Percentiles rank a stretch among this genome's conserved stretches.
phyloP scores from a whole-genome alignment of 2,329 filamentous ascomycete species.

The Fusarium solani-melongenae region DNA sequence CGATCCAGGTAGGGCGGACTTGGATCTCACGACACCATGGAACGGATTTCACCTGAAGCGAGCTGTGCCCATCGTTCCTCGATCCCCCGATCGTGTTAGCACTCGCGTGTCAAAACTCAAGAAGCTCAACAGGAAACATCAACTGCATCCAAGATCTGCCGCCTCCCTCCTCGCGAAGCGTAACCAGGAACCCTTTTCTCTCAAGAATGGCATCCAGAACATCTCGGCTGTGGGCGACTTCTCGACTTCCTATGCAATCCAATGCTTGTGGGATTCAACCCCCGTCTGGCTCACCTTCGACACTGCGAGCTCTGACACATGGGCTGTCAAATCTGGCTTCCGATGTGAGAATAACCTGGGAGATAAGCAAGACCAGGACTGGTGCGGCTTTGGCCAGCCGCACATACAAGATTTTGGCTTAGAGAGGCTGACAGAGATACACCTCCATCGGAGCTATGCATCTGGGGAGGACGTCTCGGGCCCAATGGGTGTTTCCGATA shows the following conservation, averaged over 20 bases:
- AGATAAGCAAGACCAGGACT: conserved; percentile 41
- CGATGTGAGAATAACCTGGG: conserved; percentile 54
- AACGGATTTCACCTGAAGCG: conserved; percentile 53
- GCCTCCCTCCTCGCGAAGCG: conserved; percentile 45
- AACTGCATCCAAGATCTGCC: conserved; percentile 39
- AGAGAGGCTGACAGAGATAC: conserved; percentile 53
- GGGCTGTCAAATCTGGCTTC: conserved; percentile 56
- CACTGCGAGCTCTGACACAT: conserved; percentile 64
- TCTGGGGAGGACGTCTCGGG: conserved; percentile 62
- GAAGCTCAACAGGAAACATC: conserved; percentile 39
- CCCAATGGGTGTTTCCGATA: conserved; percentile 58
- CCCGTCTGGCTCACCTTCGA: conserved; percentile 59
- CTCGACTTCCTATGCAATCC: conserved; percentile 56
- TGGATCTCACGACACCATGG: conserved; percentile 50
- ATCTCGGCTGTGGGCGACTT: conserved; percentile 51
- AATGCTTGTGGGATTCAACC: conserved; percentile 53
- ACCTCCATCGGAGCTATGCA: conserved; percentile 59
- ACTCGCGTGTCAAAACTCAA: conserved; percentile 49
- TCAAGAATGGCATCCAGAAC: conserved; percentile 47
- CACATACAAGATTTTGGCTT: conserved; percentile 54
- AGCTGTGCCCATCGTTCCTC: conserved; percentile 42
- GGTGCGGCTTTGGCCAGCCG: conserved; percentile 56
- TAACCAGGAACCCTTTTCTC: conserved; percentile 22
- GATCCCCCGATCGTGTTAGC: conserved; percentile 44
- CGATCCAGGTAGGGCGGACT: conserved; percentile 18